Percentiles rank a stretch among this genome's conserved stretches.
Conservation (phyloP, 306 rosid species). For the Quercus aquifolioides region DNA sequence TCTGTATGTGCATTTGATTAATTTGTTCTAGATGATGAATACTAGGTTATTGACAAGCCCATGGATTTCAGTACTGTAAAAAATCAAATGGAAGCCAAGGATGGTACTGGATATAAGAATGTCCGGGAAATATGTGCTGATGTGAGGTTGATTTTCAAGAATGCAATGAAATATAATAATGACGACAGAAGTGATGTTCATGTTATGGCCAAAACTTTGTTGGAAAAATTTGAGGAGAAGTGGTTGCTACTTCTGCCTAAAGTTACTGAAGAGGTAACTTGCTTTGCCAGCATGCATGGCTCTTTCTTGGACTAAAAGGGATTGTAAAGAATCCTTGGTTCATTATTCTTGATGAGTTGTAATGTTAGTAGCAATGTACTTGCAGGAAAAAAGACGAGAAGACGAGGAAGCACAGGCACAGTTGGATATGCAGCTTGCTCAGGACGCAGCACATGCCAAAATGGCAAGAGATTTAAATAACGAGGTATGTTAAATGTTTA, state of each 20-base stretch:
- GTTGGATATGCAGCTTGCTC: slow-evolving; percentile 70
- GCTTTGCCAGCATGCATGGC: not conserved
- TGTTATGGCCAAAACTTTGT: slow-evolving; percentile 84
- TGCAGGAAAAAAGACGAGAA: slow-evolving; percentile 77
- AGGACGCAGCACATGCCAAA: slow-evolving; percentile 78
- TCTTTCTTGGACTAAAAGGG: not conserved
- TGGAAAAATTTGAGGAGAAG: slow-evolving; percentile 86
- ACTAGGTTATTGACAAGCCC: slow-evolving; percentile 90
- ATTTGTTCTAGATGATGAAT: slow-evolving; percentile 21
- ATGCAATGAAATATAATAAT: slow-evolving; percentile 89
- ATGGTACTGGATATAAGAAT: slow-evolving; percentile 84
- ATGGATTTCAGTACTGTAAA: slow-evolving; percentile 90
- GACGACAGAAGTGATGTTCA: slow-evolving; percentile 87
- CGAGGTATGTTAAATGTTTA: slow-evolving; percentile 48
- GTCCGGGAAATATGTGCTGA: slow-evolving; percentile 75
- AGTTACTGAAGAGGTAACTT: slow-evolving; percentile 79
- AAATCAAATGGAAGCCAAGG: slow-evolving; percentile 88
- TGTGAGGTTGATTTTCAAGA: slow-evolving; percentile 80
- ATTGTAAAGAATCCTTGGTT: not conserved
- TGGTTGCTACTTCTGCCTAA: slow-evolving; percentile 87
- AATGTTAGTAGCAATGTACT: slow-evolving; percentile 20
- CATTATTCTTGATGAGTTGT: slow-evolving; percentile 11
- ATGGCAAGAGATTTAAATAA: slow-evolving; percentile 74
- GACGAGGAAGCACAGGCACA: slow-evolving; percentile 81
- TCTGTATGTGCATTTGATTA: slow-evolving; percentile 16